Conservation (phyloP, 1,284 basidiomycete genomes). For the Sporisorium graminicola region DNA sequence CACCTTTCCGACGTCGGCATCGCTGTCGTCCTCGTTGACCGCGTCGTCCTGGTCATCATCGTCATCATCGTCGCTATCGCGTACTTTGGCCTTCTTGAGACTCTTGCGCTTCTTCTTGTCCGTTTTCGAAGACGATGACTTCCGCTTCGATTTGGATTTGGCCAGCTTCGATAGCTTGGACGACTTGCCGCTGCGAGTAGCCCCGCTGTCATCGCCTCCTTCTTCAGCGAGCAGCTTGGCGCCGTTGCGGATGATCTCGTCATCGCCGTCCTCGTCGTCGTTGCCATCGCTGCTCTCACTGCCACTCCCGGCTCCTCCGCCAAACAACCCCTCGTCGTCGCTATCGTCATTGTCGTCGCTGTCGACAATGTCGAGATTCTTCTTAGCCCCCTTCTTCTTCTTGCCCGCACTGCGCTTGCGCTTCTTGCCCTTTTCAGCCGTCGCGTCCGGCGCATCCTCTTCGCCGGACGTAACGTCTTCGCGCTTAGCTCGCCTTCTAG, state of each 20-base stretch:
- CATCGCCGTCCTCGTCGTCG: slow-evolving; percentile 52
- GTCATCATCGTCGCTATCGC: slow-evolving; percentile 31
- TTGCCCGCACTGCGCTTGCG: slow-evolving; percentile 33
- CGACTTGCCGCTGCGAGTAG: slow-evolving; percentile 17
- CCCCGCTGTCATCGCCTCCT: slow-evolving; percentile 17
- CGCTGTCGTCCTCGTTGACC: slow-evolving; percentile 17
- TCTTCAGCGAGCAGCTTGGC: slow-evolving; percentile 44
- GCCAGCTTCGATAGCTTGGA: slow-evolving; percentile 27
- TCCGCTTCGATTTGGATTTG: slow-evolving; percentile 19
- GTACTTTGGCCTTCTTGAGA: slow-evolving; percentile 43
- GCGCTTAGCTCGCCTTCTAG: slow-evolving; percentile 36
- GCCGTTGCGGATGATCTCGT: slow-evolving; percentile 52
- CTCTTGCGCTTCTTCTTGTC: slow-evolving; percentile 45
- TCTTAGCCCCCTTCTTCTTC: slow-evolving; percentile 42
- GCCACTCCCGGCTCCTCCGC: slow-evolving; percentile 26
- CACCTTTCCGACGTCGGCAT: slow-evolving; percentile 15
- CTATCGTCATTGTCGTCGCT: slow-evolving; percentile 36
- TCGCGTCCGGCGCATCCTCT: slow-evolving; percentile 46
- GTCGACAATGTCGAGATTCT: slow-evolving; percentile 37
- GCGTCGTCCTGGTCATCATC: slow-evolving; percentile 10
- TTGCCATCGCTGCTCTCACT: slow-evolving; percentile 29
- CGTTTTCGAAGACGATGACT: slow-evolving; percentile 17
- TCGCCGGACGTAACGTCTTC: slow-evolving; percentile 47
- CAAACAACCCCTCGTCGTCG: slow-evolving; percentile 43
- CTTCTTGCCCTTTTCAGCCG: slow-evolving; percentile 37